Conservation (phyloP, 257 asterid species). For the Scutellaria minor region DNA sequence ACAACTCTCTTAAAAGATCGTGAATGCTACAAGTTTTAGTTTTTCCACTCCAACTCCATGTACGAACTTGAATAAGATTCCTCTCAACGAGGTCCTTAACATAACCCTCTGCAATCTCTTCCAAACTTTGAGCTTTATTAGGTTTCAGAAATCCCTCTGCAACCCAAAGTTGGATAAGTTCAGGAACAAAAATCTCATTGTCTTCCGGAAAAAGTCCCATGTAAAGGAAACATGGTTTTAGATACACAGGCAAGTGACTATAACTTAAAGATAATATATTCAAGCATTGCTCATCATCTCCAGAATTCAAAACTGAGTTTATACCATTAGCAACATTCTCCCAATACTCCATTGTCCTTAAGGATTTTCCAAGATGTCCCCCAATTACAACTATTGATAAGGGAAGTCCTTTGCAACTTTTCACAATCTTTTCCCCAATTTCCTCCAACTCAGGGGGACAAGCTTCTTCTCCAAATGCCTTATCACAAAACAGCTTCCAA, state of each 20-base stretch:
- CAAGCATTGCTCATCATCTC: not conserved
- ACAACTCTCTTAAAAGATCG: constrained; percentile 11
- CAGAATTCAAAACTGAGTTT: not conserved
- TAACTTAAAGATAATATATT: not conserved
- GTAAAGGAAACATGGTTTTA: constrained; percentile 19
- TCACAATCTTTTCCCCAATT: not conserved
- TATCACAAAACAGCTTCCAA: constrained; percentile 10
- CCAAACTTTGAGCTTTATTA: not conserved
- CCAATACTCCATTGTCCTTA: not conserved
- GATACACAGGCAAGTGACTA: not conserved
- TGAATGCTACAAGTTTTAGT: not conserved
- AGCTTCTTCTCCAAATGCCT: not conserved
- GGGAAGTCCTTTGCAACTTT: constrained; percentile 24
- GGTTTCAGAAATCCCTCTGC: constrained; percentile 18
- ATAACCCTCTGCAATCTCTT: not conserved
- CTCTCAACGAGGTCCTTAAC: constrained; percentile 8
- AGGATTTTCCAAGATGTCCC: not conserved
- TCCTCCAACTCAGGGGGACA: constrained; percentile 11
- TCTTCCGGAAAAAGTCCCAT: constrained; percentile 5
- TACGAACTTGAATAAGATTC: not conserved
- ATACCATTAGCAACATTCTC: not conserved
- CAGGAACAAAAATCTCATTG: not conserved
- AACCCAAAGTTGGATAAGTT: not conserved
- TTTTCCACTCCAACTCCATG: constrained; percentile 1
- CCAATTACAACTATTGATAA: constrained; percentile 23